These are phyloP conservation scores for Ganoderma meredithae DNA, from an alignment of 1,284 basidiomycete genomes.

Conservation along the genomic window DNA sequence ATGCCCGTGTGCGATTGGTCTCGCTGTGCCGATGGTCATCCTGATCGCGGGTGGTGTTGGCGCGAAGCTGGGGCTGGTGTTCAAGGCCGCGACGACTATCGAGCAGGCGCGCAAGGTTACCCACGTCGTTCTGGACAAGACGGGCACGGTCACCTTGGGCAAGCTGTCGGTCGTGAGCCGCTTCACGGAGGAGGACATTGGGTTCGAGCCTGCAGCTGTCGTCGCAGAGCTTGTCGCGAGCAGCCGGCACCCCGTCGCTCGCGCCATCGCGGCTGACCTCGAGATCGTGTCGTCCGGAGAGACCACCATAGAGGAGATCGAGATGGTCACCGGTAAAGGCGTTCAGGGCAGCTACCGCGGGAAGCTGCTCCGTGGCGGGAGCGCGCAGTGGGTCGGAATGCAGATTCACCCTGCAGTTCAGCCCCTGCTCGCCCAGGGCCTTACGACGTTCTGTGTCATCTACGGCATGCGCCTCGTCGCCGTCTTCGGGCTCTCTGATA, in stretches of 20 bases:
- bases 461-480: constrained; percentile 43
- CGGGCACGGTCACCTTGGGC: constrained; percentile 52
- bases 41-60: constrained; percentile 46
- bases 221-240: constrained; percentile 37
- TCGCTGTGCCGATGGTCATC: constrained; percentile 48
- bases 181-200: constrained; percentile 33
- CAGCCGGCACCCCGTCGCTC: constrained; percentile 46
- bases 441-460: constrained; percentile 48
- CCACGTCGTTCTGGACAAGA: constrained; percentile 55
- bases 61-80: constrained; percentile 43
- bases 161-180: constrained; percentile 42
- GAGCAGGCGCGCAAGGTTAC: constrained; percentile 43
- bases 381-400: constrained; percentile 42
- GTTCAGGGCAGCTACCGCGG: constrained; percentile 42
- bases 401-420: constrained; percentile 34
- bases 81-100: constrained; percentile 45
- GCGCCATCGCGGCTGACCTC: constrained; percentile 40
- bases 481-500: constrained; percentile 57
- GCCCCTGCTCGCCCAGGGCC: constrained; percentile 37
- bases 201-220: constrained; percentile 31
- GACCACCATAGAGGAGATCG: constrained; percentile 33
- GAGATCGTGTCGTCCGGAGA: background rate
- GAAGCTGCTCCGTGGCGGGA: constrained; percentile 45
- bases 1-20: constrained; percentile 53
- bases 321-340: constrained; percentile 47